Percentiles rank a stretch among this genome's conserved stretches.
phyloP scores from a whole-genome alignment of 2,329 filamentous ascomycete genomes.

The Fusarium begoniae region DNA sequence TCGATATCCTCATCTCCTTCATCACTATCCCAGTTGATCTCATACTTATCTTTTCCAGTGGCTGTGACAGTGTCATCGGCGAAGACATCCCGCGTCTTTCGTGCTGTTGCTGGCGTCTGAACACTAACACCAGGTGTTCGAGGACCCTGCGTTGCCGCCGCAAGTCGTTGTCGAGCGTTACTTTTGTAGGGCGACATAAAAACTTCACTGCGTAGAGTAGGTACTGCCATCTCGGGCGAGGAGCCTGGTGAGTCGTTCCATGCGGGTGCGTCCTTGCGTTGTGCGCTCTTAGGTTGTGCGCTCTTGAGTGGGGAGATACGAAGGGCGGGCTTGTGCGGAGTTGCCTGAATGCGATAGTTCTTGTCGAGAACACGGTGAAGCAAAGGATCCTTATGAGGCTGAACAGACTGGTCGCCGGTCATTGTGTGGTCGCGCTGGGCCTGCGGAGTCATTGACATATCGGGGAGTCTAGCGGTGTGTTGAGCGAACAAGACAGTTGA shows the following conservation, averaged over 20 bases:
- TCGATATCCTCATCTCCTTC: conserved; percentile 72
- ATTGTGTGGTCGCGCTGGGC: conserved; percentile 52
- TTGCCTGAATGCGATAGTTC: conserved; percentile 92
- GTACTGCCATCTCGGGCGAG: conserved; percentile 81
- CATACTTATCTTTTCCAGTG: conserved; percentile 54
- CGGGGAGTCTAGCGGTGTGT: conserved; percentile 64
- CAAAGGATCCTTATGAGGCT: conserved; percentile 73
- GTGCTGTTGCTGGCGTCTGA: conserved; percentile 71
- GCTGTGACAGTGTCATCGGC: conserved; percentile 38
- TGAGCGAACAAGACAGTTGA: conserved; percentile 62
- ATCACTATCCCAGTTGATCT: conserved; percentile 80
- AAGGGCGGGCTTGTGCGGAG: conserved; percentile 72
- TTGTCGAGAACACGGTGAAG: conserved; percentile 94
- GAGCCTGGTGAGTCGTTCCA: conserved; percentile 72
- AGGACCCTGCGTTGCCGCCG: conserved; percentile 58
- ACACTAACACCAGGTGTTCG: conserved; percentile 87
- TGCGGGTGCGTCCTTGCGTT: conserved; percentile 48
- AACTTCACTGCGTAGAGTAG: conserved; percentile 83
- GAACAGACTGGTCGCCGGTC: conserved; percentile 48
- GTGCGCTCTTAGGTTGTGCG: conserved; percentile 47
- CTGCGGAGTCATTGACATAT: conserved; percentile 71
- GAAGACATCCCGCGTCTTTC: conserved; percentile 62
- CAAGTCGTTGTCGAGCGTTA: conserved; percentile 53
- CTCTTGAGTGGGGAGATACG: conserved; percentile 58
- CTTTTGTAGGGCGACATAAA: conserved; percentile 78